Conservation (phyloP, 2,329 filamentous ascomycete species). For the Colletotrichum limetticola region DNA sequence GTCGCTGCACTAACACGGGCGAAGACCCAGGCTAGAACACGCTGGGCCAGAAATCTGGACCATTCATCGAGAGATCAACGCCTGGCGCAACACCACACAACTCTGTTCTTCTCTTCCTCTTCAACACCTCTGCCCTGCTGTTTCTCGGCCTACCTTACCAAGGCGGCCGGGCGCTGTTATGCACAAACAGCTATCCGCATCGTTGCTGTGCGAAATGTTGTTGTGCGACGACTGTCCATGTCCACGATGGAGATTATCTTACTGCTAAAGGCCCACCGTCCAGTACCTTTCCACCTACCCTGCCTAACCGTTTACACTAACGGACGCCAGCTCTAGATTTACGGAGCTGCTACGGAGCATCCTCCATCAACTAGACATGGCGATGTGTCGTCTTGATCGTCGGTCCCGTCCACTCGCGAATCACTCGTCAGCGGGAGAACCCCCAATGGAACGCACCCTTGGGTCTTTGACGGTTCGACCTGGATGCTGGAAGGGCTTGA, state of each 20-base stretch:
- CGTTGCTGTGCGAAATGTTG: constrained; percentile 5
- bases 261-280: not conserved
- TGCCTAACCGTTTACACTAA: constrained; percentile 10
- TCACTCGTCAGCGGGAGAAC: constrained; percentile 12
- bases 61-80: constrained; percentile 14
- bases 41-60: constrained; percentile 27
- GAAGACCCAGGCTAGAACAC: constrained; percentile 20
- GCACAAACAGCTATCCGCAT: not conserved
- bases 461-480: not conserved
- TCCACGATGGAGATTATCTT: not conserved
- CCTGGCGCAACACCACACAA: not conserved
- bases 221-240: not conserved
- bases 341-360: constrained; percentile 20
- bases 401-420: constrained; percentile 3
- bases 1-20: constrained; percentile 16
- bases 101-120: not conserved
- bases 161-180: constrained; percentile 5
- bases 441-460: constrained; percentile 10
- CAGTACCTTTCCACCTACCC: not conserved
- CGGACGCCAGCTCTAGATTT: constrained; percentile 7
- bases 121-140: not conserved
- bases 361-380: constrained; percentile 18
- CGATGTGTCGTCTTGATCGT: constrained; percentile 33
- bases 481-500: not conserved
- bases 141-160: not conserved